Evolutionary conservation across 345 rosid species (phyloP), one percentile per base, ranked within the genome.

Genomic region (Carallia pectinifolia): DNA sequence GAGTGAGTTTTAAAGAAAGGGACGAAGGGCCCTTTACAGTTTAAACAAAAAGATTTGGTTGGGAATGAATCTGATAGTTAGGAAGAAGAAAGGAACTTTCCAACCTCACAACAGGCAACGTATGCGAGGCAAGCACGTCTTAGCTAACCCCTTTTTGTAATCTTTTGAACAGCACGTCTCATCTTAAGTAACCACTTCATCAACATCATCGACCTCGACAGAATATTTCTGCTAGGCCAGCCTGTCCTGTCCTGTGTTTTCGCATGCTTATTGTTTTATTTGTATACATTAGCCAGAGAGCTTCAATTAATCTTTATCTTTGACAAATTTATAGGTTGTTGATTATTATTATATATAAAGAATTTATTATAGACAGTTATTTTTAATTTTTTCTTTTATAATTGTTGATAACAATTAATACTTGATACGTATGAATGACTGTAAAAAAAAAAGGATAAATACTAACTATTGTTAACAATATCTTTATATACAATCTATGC

Each of bases 11-110:
- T 48, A 79, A 70, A 72, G 17, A 62, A 71, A 74, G 68, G 61
- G 29, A 54, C 7, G 27, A n/a, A 4, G 58, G 13, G 31, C 3
- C 58, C 58, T n/a, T 54, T 1, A 10, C 56, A 27, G n/a, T 18
- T 44, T 40, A 19, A 56, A 68, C n/a, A 53, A 50, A 62, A 66
- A 66, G 7, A 65, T 18, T 60, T 17, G 30, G 19, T 60, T 59
- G 31, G 59, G 53, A 52, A 64, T 68, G 76, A 77, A 67, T 69
- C 30, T 39, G 52, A 67, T 72, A 74, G 85, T 77, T 82, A 76
- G 90, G 81, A 77, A 78, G 69, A 29, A 72, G 96, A 90, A 80
- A 92, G 71, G 18, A 93, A 90, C 92, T 85, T 84, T 82, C 89
- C 92, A 92, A 85, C 97, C 80, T 64, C 59, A 67, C 68, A 79